Base-by-base conservation (phyloP, 768 basidiomycete species). In the Phaeotremella fagi region DNA sequence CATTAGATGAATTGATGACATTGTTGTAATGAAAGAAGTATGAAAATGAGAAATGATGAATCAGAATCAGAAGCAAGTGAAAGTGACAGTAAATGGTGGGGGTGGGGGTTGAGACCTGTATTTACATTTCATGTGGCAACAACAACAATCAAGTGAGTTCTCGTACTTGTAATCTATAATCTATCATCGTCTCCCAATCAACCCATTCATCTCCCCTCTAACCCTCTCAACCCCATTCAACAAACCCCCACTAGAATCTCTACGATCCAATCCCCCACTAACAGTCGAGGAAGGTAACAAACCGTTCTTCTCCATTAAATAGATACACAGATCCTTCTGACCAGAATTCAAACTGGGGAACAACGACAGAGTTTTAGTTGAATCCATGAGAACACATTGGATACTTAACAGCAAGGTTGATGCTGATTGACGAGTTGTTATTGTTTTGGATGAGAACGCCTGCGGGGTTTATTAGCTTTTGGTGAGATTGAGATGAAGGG, bases 241-340 rank as follows among this genome's bases (percentile, higher is more conserved):
- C 16, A 23, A 25, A 14, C 36, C 29, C n/a, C 5, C 15, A 3
- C 45, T 31, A 18, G 20, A 2, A 46, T 36, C 31, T 22, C 9
- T 35, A 2, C 18, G 20, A 6, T 22, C 22, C 7, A 18, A 3
- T 22, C 5, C n/a, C n/a, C 22, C 36, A 15, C 15, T 5, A 22
- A 7, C 16, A 7, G 41, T 16, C n/a, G 25, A 28, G 16, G 28
- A 43, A 36, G 50, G 16, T 12, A 60, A 26, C 14, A 61, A 23
- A 1, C 62, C 64, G 33, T 70, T 70, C 45, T 59, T 60, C n/a
- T 58, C 61, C 59, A 70, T 61, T 22, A 66, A 48, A 52, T 70
- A 70, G 14, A 57, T 51, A 9, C 51, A 50, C 35, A 70, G 47
- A 54, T 70, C 54, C 38, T 61, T 61, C 35, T 66, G 61, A 31